phyloP scores from a whole-genome alignment of 2,329 filamentous ascomycete species.

The Coniochaeta sp. region DNA sequence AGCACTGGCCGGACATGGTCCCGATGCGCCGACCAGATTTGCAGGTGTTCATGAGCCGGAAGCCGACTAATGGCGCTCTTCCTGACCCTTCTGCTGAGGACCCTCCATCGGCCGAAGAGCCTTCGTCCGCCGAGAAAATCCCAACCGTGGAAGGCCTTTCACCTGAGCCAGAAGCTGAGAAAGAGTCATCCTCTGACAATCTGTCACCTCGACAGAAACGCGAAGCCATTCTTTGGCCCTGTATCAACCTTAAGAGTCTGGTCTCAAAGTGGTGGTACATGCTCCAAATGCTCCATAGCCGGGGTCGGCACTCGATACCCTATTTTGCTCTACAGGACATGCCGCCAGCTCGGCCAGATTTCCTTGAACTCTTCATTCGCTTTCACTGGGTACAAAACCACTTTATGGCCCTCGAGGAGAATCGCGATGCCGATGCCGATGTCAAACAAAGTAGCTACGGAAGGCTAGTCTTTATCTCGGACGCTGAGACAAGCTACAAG shows the following conservation, averaged over 20 bases:
- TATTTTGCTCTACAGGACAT: not conserved
- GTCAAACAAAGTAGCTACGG: not conserved
- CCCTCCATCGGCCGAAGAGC: not conserved
- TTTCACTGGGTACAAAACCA: not conserved
- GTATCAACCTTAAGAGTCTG: not conserved
- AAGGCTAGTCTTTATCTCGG: not conserved
- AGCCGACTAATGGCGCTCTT: not conserved
- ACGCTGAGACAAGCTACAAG: not conserved
- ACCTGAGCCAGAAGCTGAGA: not conserved
- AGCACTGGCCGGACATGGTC: not conserved
- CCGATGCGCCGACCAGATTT: not conserved
- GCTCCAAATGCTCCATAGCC: not conserved
- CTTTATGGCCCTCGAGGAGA: not conserved
- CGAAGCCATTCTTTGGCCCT: not conserved
- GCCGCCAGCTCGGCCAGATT: not conserved
- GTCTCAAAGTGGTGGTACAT: not conserved
- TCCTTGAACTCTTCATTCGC: not conserved
- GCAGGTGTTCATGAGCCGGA: not conserved
- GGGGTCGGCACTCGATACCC: not conserved
- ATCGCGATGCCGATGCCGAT: not conserved
- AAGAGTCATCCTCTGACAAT: not conserved
- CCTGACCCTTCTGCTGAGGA: not conserved
- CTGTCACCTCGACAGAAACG: not conserved
- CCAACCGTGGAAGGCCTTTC: not conserved
- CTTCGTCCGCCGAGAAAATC: not conserved